Percentiles rank a stretch among this genome's conserved stretches.
Evolutionary conservation across 768 basidiomycete species (phyloP).

Genomic region (Leccinum disarticulatum): DNA sequence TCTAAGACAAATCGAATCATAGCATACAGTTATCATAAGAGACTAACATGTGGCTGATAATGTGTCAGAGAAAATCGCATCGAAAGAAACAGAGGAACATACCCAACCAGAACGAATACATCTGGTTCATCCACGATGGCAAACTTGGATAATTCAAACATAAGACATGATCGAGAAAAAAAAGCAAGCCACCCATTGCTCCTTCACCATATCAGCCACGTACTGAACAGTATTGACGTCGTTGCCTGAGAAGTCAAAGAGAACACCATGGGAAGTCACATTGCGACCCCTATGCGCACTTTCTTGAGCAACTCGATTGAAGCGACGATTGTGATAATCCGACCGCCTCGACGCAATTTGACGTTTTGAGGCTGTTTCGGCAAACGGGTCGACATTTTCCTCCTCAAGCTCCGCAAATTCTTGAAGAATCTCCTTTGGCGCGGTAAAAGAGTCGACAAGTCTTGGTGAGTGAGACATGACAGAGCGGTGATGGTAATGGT

Average conservation of each 20-base stretch:
- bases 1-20: background rate
- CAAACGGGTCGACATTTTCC: conserved; percentile 88
- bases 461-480: conserved; percentile 64
- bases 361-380: conserved; percentile 88
- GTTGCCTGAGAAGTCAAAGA: conserved; percentile 77
- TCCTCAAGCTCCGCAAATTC: conserved; percentile 95
- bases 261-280: conserved; percentile 78
- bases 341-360: conserved; percentile 93
- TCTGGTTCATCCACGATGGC: conserved; percentile 79
- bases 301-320: conserved; percentile 78
- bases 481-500: conserved; percentile 19
- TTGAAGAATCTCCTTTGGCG: conserved; percentile 87
- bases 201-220: conserved; percentile 75
- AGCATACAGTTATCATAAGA: conserved; percentile 60
- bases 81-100: conserved; percentile 15
- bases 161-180: background rate
- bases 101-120: conserved; percentile 74
- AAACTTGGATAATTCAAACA: conserved; percentile 48
- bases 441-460: conserved; percentile 89
- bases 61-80: background rate
- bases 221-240: conserved; percentile 68
- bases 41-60: conserved; percentile 81
- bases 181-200: conserved; percentile 55
- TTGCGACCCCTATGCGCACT: conserved; percentile 64
- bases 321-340: conserved; percentile 93